These are phyloP conservation scores for Primulina eburnea DNA, from an alignment of 257 asterid species.

Conservation along the genomic window DNA sequence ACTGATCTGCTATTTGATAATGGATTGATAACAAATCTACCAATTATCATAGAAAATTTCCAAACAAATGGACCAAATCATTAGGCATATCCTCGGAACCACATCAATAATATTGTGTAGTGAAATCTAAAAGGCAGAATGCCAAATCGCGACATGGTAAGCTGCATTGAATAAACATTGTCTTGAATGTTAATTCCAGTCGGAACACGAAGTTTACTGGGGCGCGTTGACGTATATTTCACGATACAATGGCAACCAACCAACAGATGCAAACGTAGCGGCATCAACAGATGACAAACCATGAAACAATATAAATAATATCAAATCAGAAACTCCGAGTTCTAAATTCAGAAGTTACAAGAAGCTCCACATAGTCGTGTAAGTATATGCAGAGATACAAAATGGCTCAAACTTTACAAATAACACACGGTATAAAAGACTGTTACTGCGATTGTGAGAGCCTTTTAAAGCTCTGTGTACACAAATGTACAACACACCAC, in stretches of 20 bases:
- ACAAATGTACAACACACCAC: constrained; percentile 46
- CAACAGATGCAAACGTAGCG: background rate
- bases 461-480: constrained; percentile 30
- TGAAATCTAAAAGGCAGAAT: background rate
- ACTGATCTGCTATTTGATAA: too few species aligned
- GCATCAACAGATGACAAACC: background rate
- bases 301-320: constrained; percentile 12
- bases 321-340: constrained; percentile 24
- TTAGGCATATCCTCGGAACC: background rate
- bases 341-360: constrained; percentile 18
- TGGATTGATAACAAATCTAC: background rate
- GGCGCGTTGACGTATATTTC: background rate
- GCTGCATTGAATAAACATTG: background rate
- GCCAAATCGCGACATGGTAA: background rate
- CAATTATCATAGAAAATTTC: background rate
- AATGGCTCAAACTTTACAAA: constrained; percentile 43
- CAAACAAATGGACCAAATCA: background rate
- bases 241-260: background rate
- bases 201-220: background rate
- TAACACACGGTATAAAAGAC: constrained; percentile 36
- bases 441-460: constrained; percentile 31
- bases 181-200: background rate
- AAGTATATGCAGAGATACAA: constrained; percentile 38
- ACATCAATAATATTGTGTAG: background rate
- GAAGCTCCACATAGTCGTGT: constrained; percentile 25